Conservation (phyloP, 768 basidiomycete species). For the Rhizopogon rudus region DNA sequence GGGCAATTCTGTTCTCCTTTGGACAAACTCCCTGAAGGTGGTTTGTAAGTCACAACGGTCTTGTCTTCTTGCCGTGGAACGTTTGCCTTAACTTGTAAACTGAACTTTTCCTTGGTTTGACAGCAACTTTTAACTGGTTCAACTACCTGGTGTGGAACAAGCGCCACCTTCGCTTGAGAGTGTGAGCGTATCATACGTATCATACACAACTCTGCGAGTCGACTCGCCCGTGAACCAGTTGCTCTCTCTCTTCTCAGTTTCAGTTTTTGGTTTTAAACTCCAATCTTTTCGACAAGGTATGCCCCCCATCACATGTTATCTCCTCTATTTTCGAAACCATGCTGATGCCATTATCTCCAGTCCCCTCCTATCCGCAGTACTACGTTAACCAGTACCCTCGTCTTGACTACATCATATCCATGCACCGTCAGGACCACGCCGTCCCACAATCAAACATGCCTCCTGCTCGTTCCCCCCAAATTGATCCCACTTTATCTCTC, state of each 20-base stretch:
- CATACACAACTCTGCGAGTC: background rate
- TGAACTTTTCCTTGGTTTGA: background rate
- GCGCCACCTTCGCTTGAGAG: constrained; percentile 7
- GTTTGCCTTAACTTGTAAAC: background rate
- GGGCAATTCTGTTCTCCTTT: constrained; percentile 2
- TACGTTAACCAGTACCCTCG: constrained; percentile 22
- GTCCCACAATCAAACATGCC: constrained; percentile 32
- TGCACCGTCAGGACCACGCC: constrained; percentile 40
- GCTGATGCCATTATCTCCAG: constrained; percentile 17
- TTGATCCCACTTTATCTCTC: constrained; percentile 68
- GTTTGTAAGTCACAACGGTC: constrained; percentile 1
- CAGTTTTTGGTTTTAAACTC: constrained; percentile 7
- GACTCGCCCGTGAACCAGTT: constrained; percentile 7
- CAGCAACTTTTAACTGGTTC: background rate
- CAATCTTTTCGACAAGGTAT: constrained; percentile 6
- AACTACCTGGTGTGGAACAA: constrained; percentile 4
- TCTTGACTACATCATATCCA: constrained; percentile 38
- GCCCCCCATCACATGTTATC: background rate
- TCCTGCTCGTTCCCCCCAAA: constrained; percentile 54
- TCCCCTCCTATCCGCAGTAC: constrained; percentile 18
- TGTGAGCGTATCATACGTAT: background rate
- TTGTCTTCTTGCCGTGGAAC: constrained; percentile 4
- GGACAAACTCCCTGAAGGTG: constrained; percentile 3
- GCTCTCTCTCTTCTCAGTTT: background rate
- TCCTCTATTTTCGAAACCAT: constrained; percentile 1